Evolutionary conservation across 164 flowering plant genomes (phyloP).

Genomic region (Berberis vulgaris): DNA sequence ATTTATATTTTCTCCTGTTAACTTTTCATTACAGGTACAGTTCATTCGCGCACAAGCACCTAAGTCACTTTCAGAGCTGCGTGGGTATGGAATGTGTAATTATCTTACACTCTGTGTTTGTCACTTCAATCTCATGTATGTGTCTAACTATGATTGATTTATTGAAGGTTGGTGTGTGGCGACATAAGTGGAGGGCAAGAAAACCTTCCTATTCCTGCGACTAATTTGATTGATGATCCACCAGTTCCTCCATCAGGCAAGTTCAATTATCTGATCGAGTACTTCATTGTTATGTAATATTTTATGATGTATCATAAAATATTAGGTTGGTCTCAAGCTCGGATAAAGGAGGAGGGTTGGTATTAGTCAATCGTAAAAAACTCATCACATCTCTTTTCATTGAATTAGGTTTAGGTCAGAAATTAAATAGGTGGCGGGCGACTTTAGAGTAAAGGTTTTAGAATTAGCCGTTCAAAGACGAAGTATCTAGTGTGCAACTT

Average conservation of each 20-base stretch:
- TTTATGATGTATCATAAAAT: too few species aligned
- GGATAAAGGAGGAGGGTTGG: too few species aligned
- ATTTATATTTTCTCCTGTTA: background rate
- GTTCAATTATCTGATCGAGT: background rate
- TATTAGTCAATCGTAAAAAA: too few species aligned
- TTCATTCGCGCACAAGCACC: constrained; percentile 49
- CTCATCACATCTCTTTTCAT: too few species aligned
- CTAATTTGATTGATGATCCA: constrained; percentile 84
- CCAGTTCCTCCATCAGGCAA: constrained; percentile 69
- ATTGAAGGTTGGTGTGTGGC: constrained; percentile 50
- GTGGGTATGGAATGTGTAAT: constrained; percentile 27
- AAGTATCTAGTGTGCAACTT: too few species aligned
- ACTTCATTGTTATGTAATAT: background rate
- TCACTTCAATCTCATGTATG: background rate
- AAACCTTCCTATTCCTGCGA: constrained; percentile 67
- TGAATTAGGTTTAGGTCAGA: too few species aligned
- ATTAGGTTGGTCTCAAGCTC: too few species aligned
- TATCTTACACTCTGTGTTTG: too few species aligned
- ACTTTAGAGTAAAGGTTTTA: too few species aligned
- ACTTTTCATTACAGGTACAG: constrained; percentile 33
- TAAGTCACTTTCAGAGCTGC: constrained; percentile 44
- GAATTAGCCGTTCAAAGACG: too few species aligned
- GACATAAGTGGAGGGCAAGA: constrained; percentile 73
- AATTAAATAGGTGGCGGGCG: too few species aligned
- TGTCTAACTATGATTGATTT: background rate